A percentile compares a stretch with the other conserved stretches of the same genome.
Conservation (phyloP, 2,329 filamentous ascomycete species). For the Cladosporium phlei region DNA sequence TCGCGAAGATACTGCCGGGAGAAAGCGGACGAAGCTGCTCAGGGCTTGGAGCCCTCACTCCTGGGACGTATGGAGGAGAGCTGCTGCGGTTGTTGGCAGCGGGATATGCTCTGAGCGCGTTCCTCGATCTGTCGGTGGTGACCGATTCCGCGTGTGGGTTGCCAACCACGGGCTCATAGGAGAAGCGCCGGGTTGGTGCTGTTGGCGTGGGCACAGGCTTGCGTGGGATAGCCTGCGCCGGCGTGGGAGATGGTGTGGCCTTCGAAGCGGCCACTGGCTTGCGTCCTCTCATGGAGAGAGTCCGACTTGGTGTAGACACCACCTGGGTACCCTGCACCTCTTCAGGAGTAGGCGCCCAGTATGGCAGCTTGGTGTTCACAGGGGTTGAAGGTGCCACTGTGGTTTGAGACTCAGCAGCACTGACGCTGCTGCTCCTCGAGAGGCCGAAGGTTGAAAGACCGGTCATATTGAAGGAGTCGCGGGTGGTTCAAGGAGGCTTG, state of each 20-base stretch:
- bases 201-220: constrained; percentile 1
- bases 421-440: background rate
- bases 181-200: background rate
- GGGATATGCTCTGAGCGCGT: background rate
- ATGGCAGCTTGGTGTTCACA: background rate
- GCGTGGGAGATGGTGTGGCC: background rate
- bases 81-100: background rate
- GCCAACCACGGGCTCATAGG: background rate
- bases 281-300: background rate
- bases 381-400: background rate
- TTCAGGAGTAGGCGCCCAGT: constrained; percentile 7
- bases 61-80: background rate
- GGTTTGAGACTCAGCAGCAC: background rate
- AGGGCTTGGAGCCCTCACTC: background rate
- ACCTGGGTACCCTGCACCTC: background rate
- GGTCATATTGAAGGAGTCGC: background rate
- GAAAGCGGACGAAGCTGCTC: background rate
- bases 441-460: background rate
- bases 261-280: background rate
- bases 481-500: background rate
- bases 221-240: background rate
- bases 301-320: background rate
- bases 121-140: background rate
- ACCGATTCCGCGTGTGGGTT: background rate
- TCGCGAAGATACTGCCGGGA: background rate